phyloP scores from a whole-genome alignment of 129 eudicot genomes.

The Solidago caesia region DNA sequence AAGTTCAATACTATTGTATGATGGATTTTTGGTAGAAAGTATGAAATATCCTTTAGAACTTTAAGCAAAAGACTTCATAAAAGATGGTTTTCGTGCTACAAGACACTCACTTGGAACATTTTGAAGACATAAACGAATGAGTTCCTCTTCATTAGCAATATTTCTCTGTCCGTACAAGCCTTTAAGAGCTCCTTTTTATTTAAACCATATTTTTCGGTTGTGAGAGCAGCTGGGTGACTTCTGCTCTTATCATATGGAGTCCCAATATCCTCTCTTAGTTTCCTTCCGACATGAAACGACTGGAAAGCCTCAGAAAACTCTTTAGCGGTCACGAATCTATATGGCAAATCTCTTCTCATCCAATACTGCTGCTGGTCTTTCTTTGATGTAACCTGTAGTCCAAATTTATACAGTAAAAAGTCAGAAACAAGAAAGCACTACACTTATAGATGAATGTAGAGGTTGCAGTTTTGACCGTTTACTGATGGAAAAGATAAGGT shows the following conservation, averaged over 20 bases:
- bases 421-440: background rate
- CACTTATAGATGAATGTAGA: background rate
- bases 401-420: background rate
- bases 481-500: too few relatives aligned
- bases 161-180: slow-evolving; percentile 55
- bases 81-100: background rate
- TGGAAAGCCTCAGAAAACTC: slow-evolving; percentile 64
- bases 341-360: slow-evolving; percentile 46
- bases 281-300: slow-evolving; percentile 49
- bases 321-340: slow-evolving; percentile 48
- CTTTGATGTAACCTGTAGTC: slow-evolving; percentile 65
- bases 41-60: background rate
- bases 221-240: slow-evolving; percentile 71
- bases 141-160: slow-evolving; percentile 66
- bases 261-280: slow-evolving; percentile 39
- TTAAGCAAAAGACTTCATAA: background rate
- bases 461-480: background rate
- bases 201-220: slow-evolving; percentile 51
- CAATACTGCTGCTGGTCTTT: slow-evolving; percentile 74
- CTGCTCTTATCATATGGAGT: slow-evolving; percentile 47
- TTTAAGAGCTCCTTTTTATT: slow-evolving; percentile 58
- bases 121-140: slow-evolving; percentile 52
- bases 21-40: background rate
- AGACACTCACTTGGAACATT: slow-evolving; percentile 40
- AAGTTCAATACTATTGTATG: too few relatives aligned